phyloP scores from a whole-genome alignment of 73 alveolate species.

The Paramecium caudatum region DNA sequence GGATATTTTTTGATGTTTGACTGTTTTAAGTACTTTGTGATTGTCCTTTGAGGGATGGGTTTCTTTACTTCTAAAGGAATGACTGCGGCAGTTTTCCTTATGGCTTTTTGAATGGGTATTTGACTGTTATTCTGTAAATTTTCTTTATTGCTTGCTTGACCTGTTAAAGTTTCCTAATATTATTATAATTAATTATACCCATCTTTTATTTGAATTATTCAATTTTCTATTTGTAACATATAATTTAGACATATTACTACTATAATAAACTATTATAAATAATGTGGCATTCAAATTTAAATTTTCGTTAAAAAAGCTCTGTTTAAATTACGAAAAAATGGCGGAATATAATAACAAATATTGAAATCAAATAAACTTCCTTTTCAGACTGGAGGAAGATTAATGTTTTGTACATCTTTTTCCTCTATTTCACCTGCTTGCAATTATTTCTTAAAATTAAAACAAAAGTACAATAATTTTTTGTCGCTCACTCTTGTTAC shows the following conservation, averaged over 20 bases:
- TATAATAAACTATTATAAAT: neutral
- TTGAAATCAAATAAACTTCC: constrained; percentile 49
- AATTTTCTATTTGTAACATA: constrained; percentile 21
- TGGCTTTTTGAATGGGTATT: neutral
- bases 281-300: constrained; percentile 23
- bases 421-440: constrained; percentile 26
- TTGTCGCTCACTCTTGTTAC: constrained; percentile 87
- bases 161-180: constrained; percentile 31
- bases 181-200: neutral
- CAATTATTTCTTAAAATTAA: constrained; percentile 8
- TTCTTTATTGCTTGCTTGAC: neutral
- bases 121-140: neutral
- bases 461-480: constrained; percentile 75
- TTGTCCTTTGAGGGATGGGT: neutral
- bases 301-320: constrained; percentile 23
- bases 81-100: neutral
- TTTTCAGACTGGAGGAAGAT: constrained; percentile 36
- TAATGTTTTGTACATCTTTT: constrained; percentile 4
- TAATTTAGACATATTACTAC: constrained; percentile 19
- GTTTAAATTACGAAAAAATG: constrained; percentile 51
- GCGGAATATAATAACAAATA: constrained; percentile 44
- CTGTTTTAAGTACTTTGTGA: neutral
- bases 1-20: neutral
- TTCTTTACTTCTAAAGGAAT: neutral
- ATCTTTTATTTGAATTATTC: constrained; percentile 7